Base-by-base conservation (phyloP, 169 alveolate species). In the Eimeria necatrix region DNA sequence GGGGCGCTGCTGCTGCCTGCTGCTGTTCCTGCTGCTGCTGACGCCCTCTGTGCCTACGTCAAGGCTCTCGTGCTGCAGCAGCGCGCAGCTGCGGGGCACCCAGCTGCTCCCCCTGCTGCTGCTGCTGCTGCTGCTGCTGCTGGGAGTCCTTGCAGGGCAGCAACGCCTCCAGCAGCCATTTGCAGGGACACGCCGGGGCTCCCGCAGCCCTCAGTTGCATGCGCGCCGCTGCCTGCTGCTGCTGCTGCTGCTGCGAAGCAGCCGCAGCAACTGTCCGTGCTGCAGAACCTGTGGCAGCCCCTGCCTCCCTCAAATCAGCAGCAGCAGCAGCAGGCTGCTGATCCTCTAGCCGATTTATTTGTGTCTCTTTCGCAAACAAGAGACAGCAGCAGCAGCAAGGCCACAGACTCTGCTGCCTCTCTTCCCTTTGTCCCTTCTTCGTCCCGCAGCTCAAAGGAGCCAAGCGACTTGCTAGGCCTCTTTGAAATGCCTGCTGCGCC, bases 261-360 rank as follows among this genome's bases (percentile, higher is more conserved):
- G 76, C 78, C n/a, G 73, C 91, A 83, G 91, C 91, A 52, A 76
- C 78, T 56, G 18, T 83, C 91, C 10, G 91, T 52, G 78, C 91
- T 56, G 56, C 91, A 83, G 78, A 59, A 52, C 59, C 76, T 56
- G 59, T 59, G 91, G 91, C 76, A 83, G 91, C 91, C 73, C 56
- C 91, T 68, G 18, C 20, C 88, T 51, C 68, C 88, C 48, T 46
- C 88, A 12, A 24, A 74, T 46, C 78, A 83, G 53, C 91, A 83
- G 73, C 64, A 59, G 59, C 73, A 56, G 91, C 91, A 83, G 59
- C 78, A 46, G 18, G 18, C 71, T 3, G 26, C 78, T 26, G 78
- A 83, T 83, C 91, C 91, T 4, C 78, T 83, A 18, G 91, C 91
- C 9, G 91, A 52, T 26, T 56, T 83, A 4, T 83, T 83, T 32